Evolutionary conservation across 352 stramenopile genomes (phyloP).

Genomic region (Lagenidium sp.): DNA sequence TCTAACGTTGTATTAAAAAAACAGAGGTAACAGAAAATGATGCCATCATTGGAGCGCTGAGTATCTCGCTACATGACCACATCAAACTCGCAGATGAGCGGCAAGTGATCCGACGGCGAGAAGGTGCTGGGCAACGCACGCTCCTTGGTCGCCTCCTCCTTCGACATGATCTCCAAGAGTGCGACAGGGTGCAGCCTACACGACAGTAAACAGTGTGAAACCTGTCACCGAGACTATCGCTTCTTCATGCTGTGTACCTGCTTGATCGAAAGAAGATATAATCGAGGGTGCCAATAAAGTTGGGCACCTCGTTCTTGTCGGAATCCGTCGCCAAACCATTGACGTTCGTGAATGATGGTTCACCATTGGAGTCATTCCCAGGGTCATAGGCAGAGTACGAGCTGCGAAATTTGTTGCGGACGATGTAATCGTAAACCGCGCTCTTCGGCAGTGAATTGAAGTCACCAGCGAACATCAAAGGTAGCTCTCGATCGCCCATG

Average conservation of each 20-base stretch:
- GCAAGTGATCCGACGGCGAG: slow-evolving; percentile 72
- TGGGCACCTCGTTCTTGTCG: slow-evolving; percentile 25
- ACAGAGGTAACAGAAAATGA: background rate
- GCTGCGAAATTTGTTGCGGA: slow-evolving; percentile 25
- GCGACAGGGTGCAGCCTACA: slow-evolving; percentile 27
- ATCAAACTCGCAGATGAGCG: slow-evolving; percentile 59
- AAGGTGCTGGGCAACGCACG: slow-evolving; percentile 51
- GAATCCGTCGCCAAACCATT: slow-evolving; percentile 35
- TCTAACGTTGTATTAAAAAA: slow-evolving; percentile 2
- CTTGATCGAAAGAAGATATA: slow-evolving; percentile 81
- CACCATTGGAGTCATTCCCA: slow-evolving; percentile 7
- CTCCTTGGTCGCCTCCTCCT: slow-evolving; percentile 45
- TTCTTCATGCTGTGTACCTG: too few relatives aligned
- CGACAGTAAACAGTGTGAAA: too few relatives aligned
- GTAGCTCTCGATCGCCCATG: slow-evolving; percentile 10
- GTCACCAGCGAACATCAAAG: slow-evolving; percentile 60
- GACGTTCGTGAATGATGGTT: slow-evolving; percentile 72
- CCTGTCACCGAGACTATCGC: too few relatives aligned
- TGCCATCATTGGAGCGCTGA: background rate
- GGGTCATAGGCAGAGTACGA: slow-evolving; percentile 45
- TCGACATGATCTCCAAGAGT: slow-evolving; percentile 67
- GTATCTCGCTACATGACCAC: slow-evolving; percentile 2
- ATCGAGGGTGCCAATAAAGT: slow-evolving; percentile 71
- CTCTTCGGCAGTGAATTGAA: slow-evolving; percentile 80
- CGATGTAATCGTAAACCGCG: slow-evolving; percentile 61